Evolutionary conservation across 768 basidiomycete genomes (phyloP).

Genomic region (Dictyophora rubrovolvata): DNA sequence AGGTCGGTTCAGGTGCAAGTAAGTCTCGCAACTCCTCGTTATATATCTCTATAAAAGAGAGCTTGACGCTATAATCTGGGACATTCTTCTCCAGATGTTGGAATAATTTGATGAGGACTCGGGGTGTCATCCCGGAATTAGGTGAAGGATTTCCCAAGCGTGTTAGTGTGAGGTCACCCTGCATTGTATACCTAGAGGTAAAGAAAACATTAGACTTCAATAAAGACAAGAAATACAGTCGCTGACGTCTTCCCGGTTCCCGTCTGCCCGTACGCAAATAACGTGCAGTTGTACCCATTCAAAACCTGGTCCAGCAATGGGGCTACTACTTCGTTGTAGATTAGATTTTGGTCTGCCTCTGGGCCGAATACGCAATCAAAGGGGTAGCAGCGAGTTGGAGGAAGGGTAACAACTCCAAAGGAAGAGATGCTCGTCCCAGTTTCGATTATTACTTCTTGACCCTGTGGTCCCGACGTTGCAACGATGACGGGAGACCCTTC

Average conservation of each 20-base stretch:
- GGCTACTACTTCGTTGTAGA: conserved; percentile 88
- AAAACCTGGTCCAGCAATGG: conserved; percentile 93
- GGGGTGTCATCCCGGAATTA: conserved; percentile 92
- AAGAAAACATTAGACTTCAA: conserved; percentile 10
- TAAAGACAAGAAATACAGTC: neutral
- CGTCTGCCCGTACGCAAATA: conserved; percentile 98
- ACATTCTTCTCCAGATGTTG: conserved; percentile 69
- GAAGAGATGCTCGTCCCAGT: conserved; percentile 58
- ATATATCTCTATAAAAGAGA: conserved; percentile 92
- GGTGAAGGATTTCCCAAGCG: conserved; percentile 81
- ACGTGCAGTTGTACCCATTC: conserved; percentile 90
- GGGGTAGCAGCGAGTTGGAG: conserved; percentile 77
- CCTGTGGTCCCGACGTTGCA: conserved; percentile 63
- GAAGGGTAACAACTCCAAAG: conserved; percentile 62
- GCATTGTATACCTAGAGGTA: conserved; percentile 81
- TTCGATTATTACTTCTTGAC: conserved; percentile 72
- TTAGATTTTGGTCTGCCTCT: conserved; percentile 88
- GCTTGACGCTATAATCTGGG: conserved; percentile 83
- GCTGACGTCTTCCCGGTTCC: conserved; percentile 97
- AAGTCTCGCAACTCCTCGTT: conserved; percentile 98
- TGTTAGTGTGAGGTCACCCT: conserved; percentile 79
- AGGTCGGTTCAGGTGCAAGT: conserved; percentile 65
- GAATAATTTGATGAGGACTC: conserved; percentile 85
- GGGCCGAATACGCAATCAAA: conserved; percentile 96
- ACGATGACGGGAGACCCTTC: conserved; percentile 86